phyloP scores from a whole-genome alignment of 306 rosid genomes.

The Morella rubra region DNA sequence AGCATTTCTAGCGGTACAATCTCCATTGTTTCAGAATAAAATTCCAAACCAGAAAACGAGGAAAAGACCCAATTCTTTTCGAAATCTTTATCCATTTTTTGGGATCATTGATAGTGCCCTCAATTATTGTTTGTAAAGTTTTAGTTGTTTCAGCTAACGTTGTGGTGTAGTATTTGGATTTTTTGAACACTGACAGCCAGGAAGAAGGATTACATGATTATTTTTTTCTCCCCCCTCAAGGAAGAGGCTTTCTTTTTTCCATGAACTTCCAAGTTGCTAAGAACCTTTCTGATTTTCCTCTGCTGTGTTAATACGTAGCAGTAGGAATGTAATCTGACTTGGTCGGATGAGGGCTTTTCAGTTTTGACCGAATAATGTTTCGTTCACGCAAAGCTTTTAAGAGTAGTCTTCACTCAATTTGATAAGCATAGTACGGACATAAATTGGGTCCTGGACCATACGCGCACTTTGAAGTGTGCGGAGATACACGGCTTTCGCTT shows the following conservation, averaged over 20 bases:
- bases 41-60: not conserved
- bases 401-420: not conserved
- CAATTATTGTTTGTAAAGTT: slow-evolving; percentile 25
- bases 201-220: slow-evolving; percentile 7
- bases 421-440: not conserved
- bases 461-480: not conserved
- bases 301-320: too few relatives aligned
- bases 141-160: slow-evolving; percentile 28
- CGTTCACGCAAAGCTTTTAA: too few relatives aligned
- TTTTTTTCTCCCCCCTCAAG: slow-evolving; percentile 4
- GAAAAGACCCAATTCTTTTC: slow-evolving; percentile 32
- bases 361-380: too few relatives aligned
- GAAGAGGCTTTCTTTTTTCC: not conserved
- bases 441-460: not conserved
- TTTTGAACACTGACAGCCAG: slow-evolving; percentile 28
- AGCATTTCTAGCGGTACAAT: slow-evolving; percentile 65
- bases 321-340: not conserved
- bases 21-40: slow-evolving; percentile 64
- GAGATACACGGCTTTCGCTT: not conserved
- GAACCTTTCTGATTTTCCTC: not conserved
- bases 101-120: slow-evolving; percentile 5
- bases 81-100: slow-evolving; percentile 22
- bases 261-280: not conserved
- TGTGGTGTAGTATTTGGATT: slow-evolving; percentile 30
- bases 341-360: not conserved